Base-by-base conservation (phyloP, 352 stramenopile genomes). In the Phytophthora parvispora region DNA sequence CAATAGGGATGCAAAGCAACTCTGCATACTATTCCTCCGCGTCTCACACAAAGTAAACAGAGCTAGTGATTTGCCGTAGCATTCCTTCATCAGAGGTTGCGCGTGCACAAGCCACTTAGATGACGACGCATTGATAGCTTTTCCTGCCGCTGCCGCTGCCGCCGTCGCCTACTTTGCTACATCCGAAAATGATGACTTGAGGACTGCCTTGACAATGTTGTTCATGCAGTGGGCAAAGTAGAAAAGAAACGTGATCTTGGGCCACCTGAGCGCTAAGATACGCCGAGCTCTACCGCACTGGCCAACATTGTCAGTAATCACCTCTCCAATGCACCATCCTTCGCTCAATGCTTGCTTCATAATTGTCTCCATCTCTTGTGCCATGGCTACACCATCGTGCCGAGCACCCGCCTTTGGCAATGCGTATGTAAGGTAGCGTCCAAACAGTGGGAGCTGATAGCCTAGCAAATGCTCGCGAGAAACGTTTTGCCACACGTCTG, bases 401-500 rank as follows among this genome's bases (percentile, higher is more conserved):
- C 51, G 38, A 12, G 27, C 40, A 1, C 54, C 38, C 4, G 38
- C 45, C 1, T 31, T 16, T 8, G 45, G 31, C 4, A 71, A 49
- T 36, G 18, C 48, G 22, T 65, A 65, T 3, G 48, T 51, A 4
- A 65, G 12, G 1, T 9, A 15, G 3, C 4, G 28, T 5, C 55
- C 54, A 60, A 60, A 64, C 10, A 65, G 20, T 6, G 12, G 25
- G 12, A 65, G 18, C 43, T 57, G 32, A 43, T 55, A 65, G 6
- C 36, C 54, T 10, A 71, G 18, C 29, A 65, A 50, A 20, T 65
- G 47, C 16, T 42, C 6, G 4, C 55, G 54, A 4, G 38, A 18
- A 43, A 71, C 60, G 12, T 71, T 65, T 13, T 50, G 32, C 48
- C 55, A 61, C 2, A 55, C 55, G 15, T 71, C 63, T 1, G 47